Evolutionary conservation across 495 filamentous ascomycete species (phyloP).

Genomic region (Amniculicola lignicola): DNA sequence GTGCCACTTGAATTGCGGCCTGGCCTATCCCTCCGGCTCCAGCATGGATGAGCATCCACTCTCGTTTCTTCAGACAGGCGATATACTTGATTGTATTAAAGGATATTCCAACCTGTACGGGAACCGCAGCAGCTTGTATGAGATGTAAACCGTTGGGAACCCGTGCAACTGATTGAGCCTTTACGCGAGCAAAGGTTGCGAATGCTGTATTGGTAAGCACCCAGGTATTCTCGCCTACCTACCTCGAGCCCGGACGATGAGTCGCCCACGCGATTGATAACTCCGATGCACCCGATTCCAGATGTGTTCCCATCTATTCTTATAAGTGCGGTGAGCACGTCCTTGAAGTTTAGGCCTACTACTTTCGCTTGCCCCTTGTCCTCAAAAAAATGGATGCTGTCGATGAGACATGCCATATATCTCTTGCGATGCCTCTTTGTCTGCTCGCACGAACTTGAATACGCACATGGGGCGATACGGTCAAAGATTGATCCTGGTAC

Average conservation of each 20-base stretch:
- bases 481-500: too few relatives aligned
- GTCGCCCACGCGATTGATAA: neutral
- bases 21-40: conserved; percentile 24
- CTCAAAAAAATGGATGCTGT: neutral
- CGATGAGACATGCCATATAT: neutral
- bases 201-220: neutral
- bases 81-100: neutral
- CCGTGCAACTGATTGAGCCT: neutral
- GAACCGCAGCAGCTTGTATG: neutral
- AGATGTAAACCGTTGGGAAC: neutral
- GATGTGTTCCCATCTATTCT: neutral
- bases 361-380: neutral
- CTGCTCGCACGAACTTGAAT: too few relatives aligned
- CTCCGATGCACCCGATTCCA: neutral
- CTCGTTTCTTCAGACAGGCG: conserved; percentile 32
- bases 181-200: neutral
- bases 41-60: conserved; percentile 33
- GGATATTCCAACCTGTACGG: neutral
- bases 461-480: too few relatives aligned
- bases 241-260: neutral
- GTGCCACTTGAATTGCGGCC: conserved; percentile 12
- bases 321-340: conserved; percentile 1
- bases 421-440: too few relatives aligned
- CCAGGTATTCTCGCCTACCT: neutral
- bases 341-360: conserved; percentile 14